These are phyloP conservation scores for Erigeron philadelphicus DNA, from an alignment of 140 eudicot genomes.

Conservation along the genomic window DNA sequence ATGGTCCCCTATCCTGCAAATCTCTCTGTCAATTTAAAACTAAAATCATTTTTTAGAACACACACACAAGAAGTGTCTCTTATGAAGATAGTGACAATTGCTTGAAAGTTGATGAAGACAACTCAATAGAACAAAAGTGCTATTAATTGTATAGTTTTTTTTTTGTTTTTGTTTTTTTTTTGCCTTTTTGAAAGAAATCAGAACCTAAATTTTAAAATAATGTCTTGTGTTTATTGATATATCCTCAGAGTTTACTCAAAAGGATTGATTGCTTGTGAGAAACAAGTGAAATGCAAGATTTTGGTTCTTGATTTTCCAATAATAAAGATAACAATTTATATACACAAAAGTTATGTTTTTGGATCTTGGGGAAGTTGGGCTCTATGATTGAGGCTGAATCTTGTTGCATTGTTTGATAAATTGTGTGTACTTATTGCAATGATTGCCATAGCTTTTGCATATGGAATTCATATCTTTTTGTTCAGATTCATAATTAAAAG, in stretches of 20 bases:
- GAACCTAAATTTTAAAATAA: slow-evolving; percentile 10
- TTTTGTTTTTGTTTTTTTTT: no score
- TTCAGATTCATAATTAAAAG: neutral
- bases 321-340: neutral
- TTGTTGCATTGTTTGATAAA: slow-evolving; percentile 30
- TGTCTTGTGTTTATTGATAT: neutral
- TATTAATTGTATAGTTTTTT: slow-evolving; percentile 37
- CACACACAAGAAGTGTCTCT: slow-evolving; percentile 39
- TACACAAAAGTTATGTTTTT: slow-evolving; percentile 19
- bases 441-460: slow-evolving; percentile 15
- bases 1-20: slow-evolving; percentile 61
- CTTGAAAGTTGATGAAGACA: slow-evolving; percentile 52
- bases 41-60: slow-evolving; percentile 27
- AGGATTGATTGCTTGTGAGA: neutral
- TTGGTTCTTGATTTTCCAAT: neutral
- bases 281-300: neutral
- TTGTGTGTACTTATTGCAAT: slow-evolving; percentile 26
- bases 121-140: slow-evolving; percentile 45
- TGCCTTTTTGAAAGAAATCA: slow-evolving; percentile 13
- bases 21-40: slow-evolving; percentile 38
- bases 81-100: slow-evolving; percentile 54
- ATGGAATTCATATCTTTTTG: slow-evolving; percentile 7
- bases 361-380: slow-evolving; percentile 37
- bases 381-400: slow-evolving; percentile 37
- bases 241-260: slow-evolving; percentile 7